These are phyloP conservation scores for Kwoniella pini DNA, from an alignment of 768 basidiomycete genomes.

Conservation along the genomic window DNA sequence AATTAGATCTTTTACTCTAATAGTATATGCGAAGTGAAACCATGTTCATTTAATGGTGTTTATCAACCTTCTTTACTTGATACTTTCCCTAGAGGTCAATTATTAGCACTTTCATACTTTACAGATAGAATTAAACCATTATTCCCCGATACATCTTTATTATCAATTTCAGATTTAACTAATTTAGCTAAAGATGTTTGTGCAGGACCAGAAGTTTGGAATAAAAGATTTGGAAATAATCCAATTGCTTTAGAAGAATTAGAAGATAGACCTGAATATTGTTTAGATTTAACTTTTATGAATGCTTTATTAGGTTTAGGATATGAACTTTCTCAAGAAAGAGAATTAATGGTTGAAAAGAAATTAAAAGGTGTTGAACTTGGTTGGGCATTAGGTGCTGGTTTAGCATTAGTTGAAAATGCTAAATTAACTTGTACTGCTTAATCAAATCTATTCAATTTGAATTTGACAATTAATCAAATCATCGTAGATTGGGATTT, in stretches of 20 bases:
- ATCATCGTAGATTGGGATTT: too few species aligned
- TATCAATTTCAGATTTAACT: constrained; percentile 65
- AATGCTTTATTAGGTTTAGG: constrained; percentile 80
- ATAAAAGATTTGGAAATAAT: constrained; percentile 52
- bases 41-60: constrained; percentile 95
- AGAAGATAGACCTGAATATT: constrained; percentile 84
- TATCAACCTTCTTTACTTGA: constrained; percentile 92
- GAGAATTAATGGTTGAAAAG: constrained; percentile 74
- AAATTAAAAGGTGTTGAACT: constrained; percentile 84
- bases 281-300: constrained; percentile 95
- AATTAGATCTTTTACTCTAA: not conserved
- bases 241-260: constrained; percentile 67
- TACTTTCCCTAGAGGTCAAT: constrained; percentile 79
- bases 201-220: constrained; percentile 66
- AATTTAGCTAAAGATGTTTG: constrained; percentile 73
- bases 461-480: too few species aligned
- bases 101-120: constrained; percentile 95
- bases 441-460: too few species aligned
- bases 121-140: constrained; percentile 89
- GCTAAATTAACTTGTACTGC: constrained; percentile 52
- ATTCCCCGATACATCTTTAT: constrained; percentile 55
- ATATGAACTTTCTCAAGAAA: constrained; percentile 76
- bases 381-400: constrained; percentile 87
- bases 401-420: constrained; percentile 53
- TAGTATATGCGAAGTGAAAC: constrained; percentile 81